phyloP scores from a whole-genome alignment of 352 stramenopile species.

The Hyphochytrium catenoides region DNA sequence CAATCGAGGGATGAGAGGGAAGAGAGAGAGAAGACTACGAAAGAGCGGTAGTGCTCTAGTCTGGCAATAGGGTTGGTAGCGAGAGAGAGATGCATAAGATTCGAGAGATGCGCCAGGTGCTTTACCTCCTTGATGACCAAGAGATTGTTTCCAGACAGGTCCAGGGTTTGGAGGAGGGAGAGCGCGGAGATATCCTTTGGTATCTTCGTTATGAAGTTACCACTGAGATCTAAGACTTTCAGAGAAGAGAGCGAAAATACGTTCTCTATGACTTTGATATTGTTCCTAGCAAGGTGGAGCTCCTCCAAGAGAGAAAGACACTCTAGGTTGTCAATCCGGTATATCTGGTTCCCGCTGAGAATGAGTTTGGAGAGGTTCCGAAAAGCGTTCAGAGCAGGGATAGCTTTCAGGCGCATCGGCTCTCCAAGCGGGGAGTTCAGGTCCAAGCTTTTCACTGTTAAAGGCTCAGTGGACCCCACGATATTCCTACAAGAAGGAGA shows the following conservation, averaged over 20 bases:
- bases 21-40: constrained; percentile 29
- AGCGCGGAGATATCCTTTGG: constrained; percentile 22
- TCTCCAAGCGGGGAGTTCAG: too few relatives aligned
- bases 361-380: constrained; percentile 24
- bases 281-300: constrained; percentile 29
- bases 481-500: too few relatives aligned
- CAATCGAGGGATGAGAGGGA: constrained; percentile 34
- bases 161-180: constrained; percentile 23
- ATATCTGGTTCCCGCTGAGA: constrained; percentile 29
- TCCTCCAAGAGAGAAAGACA: constrained; percentile 17
- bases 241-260: constrained; percentile 21
- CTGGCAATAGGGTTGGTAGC: constrained; percentile 38
- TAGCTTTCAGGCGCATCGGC: too few relatives aligned
- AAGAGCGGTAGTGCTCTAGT: constrained; percentile 41
- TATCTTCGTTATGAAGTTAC: constrained; percentile 52
- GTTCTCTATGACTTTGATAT: constrained; percentile 27
- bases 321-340: constrained; percentile 27
- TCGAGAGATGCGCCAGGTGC: constrained; percentile 20
- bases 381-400: constrained; percentile 21
- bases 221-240: constrained; percentile 28
- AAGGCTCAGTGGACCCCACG: too few relatives aligned
- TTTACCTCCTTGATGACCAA: constrained; percentile 39
- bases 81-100: constrained; percentile 22
- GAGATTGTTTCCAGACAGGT: constrained; percentile 41
- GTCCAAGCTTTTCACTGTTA: too few relatives aligned